Evolutionary conservation across 371 early-diverging fungal genomes (phyloP), one percentile per base, ranked within the genome.

Genomic region (Nematocida parisii): DNA sequence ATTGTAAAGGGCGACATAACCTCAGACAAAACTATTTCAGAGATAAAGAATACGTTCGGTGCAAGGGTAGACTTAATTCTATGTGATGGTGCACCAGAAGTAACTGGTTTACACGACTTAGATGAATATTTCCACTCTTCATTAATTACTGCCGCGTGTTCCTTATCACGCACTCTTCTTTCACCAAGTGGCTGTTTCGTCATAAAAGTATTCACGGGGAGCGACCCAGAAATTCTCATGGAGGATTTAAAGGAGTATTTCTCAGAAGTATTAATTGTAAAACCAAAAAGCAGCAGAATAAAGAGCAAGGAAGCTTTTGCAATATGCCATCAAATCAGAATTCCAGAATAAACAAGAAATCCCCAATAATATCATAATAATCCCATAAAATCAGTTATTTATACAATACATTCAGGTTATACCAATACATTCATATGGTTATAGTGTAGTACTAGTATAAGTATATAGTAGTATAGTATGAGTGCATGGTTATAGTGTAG

Each of bases 51-150:
- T 2, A 90, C 91, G 71, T 93, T 97, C 86, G 91, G 92, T 57
- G 89, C 90, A 61, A 86, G 90, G 86, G 95, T 94, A 0, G 97
- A 97, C 85, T 87, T 97, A 75, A 93, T 97, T 22, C 91, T 98
- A 22, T 94, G 95, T 87, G 96, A 95, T 71, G 97, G 97, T 64
- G 98, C 98, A 7, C 96, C 97, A 13, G 97, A 98, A 88, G 93
- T 96, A 24, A 96, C 96, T 24, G 97, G 97, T 46, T 89, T 96
- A 58, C 96, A 95, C 83, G 97, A 96, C 83, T 91, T 97, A 90
- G 98, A 98, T 89, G 97, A 96, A 87, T 97, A 94, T 85, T 92
- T 96, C 75, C 98, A 98, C 84, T 93, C 93, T 5, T 94, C 95
- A 84, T 89, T 98, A 13, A 15, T 89, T 94, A 66, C 89, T 91